Percentiles rank a stretch among this genome's conserved stretches.
Conservation (phyloP, 2,329 filamentous ascomycete genomes). For the Penicillium expansum region DNA sequence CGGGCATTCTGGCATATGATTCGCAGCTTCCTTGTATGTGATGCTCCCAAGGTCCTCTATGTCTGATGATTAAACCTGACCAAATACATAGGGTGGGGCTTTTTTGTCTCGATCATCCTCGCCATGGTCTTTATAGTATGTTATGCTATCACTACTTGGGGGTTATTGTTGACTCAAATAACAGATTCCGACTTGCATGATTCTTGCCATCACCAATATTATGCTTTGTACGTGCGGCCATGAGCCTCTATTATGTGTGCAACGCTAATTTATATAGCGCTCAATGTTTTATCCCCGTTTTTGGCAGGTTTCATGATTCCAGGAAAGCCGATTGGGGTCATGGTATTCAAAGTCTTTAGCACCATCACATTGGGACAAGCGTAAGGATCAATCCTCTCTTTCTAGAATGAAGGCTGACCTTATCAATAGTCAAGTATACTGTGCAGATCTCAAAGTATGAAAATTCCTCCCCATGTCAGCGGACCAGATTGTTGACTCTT, state of each 20-base stretch:
- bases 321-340: slow-evolving; percentile 26
- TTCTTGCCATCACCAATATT: slow-evolving; percentile 24
- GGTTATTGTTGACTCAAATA: neutral
- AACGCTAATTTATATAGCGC: slow-evolving; percentile 12
- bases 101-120: slow-evolving; percentile 23
- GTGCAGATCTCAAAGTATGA: slow-evolving; percentile 17
- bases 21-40: slow-evolving; percentile 21
- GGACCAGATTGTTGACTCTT: neutral
- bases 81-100: slow-evolving; percentile 18
- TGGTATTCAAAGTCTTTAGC: slow-evolving; percentile 29
- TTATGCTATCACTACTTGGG: neutral
- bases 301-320: slow-evolving; percentile 27
- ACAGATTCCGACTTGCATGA: slow-evolving; percentile 26
- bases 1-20: slow-evolving; percentile 22
- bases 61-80: neutral
- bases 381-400: slow-evolving; percentile 8
- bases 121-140: slow-evolving; percentile 22
- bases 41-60: too few species aligned
- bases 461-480: neutral
- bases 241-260: too few species aligned
- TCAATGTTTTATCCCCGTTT: slow-evolving; percentile 27
- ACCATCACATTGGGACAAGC: slow-evolving; percentile 28
- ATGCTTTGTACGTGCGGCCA: slow-evolving; percentile 14
- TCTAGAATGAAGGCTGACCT: neutral
- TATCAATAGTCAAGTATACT: slow-evolving; percentile 14